Evolutionary conservation across 2,329 filamentous ascomycete genomes (phyloP).

Genomic region (Diaporthe batatas): DNA sequence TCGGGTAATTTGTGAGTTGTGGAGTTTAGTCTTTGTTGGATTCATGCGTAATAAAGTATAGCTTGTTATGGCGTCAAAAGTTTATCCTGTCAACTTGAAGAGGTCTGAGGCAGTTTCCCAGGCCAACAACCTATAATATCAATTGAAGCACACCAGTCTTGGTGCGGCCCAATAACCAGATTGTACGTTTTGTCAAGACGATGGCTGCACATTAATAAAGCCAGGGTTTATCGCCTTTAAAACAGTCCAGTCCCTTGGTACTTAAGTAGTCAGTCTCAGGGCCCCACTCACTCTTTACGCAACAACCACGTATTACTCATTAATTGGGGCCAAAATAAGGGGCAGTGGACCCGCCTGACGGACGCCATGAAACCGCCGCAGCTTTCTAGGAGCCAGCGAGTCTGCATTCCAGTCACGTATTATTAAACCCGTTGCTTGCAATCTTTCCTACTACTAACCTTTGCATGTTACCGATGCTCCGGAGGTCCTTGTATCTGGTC

Average conservation of each 20-base stretch:
- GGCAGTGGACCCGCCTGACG: constrained; percentile 17
- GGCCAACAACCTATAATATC: background rate
- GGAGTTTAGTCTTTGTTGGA: background rate
- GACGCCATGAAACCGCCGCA: background rate
- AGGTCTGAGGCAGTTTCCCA: background rate
- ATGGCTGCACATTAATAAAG: background rate
- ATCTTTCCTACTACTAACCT: background rate
- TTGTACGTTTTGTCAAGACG: no score
- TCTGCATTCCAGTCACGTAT: background rate
- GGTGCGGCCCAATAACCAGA: constrained; percentile 49
- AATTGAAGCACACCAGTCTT: background rate
- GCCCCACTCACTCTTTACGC: constrained; percentile 1
- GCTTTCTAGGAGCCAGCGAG: background rate
- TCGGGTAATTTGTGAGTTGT: background rate
- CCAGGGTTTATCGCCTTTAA: background rate
- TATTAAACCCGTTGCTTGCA: background rate
- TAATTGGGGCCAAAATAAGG: constrained; percentile 9
- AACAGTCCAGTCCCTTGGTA: background rate
- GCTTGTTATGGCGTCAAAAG: background rate
- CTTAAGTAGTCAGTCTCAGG: background rate
- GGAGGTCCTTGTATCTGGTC: background rate
- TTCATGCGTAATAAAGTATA: no score
- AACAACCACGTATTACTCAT: background rate
- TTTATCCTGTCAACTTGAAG: constrained; percentile 7
- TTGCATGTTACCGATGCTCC: background rate